Evolutionary conservation across 805 yeast species (phyloP).

Genomic region (Metschnikowia cerradonensis): DNA sequence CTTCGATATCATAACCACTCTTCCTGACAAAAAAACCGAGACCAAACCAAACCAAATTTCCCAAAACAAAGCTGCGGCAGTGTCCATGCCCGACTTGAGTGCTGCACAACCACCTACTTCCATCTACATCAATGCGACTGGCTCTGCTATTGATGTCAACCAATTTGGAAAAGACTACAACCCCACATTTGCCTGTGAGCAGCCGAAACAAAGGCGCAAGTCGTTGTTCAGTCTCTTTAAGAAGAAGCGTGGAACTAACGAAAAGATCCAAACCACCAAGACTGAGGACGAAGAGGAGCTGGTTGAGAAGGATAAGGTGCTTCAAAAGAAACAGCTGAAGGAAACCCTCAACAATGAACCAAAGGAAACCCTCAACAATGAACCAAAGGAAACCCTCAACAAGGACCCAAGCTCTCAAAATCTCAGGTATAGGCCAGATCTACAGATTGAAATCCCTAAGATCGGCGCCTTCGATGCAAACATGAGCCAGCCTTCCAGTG

Average conservation of each 20-base stretch:
- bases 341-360: not conserved
- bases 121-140: slow-evolving; percentile 20
- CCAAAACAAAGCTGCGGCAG: slow-evolving; percentile 5
- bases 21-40: not conserved
- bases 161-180: slow-evolving; percentile 38
- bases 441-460: slow-evolving; percentile 16
- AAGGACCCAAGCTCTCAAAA: not conserved
- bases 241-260: slow-evolving; percentile 15
- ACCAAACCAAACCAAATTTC: not conserved
- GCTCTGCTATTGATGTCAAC: slow-evolving; percentile 37
- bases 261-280: not conserved
- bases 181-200: slow-evolving; percentile 28
- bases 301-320: not conserved
- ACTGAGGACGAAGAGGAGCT: not conserved
- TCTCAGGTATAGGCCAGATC: slow-evolving; percentile 7
- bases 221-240: slow-evolving; percentile 36
- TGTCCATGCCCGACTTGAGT: slow-evolving; percentile 17
- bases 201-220: slow-evolving; percentile 17
- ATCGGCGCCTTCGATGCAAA: slow-evolving; percentile 8
- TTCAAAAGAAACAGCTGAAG: not conserved
- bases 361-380: not conserved
- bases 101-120: slow-evolving; percentile 1
- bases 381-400: not conserved
- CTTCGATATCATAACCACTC: slow-evolving; percentile 15
- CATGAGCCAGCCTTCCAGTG: slow-evolving; percentile 13